phyloP scores from a whole-genome alignment of 2,329 filamentous ascomycete genomes.

The Calonectria pseudoturangicola region DNA sequence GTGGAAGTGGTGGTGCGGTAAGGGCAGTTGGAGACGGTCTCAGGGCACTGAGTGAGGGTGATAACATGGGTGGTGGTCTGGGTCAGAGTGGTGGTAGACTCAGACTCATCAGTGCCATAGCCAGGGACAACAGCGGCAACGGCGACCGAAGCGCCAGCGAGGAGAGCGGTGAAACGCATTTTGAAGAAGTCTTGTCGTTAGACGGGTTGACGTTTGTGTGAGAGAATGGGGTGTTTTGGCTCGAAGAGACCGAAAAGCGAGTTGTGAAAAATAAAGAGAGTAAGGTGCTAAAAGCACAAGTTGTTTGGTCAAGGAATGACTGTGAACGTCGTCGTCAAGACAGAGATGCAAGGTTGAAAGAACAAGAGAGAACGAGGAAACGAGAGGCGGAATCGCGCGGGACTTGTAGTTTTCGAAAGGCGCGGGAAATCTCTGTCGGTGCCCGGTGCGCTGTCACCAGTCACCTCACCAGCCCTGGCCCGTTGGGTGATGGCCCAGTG shows the following conservation, averaged over 20 bases:
- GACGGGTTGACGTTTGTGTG: slow-evolving; percentile 32
- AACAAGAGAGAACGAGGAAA: slow-evolving; percentile 34
- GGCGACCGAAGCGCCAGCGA: slow-evolving; percentile 64
- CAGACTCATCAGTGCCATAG: slow-evolving; percentile 39
- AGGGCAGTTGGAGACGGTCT: slow-evolving; percentile 66
- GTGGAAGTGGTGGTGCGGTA: slow-evolving; percentile 53
- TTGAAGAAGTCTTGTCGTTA: slow-evolving; percentile 54
- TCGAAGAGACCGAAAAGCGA: slow-evolving; percentile 34
- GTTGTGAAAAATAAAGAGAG: slow-evolving; percentile 45
- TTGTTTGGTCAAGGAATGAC: slow-evolving; percentile 44
- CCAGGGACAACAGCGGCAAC: slow-evolving; percentile 55
- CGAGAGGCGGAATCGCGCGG: slow-evolving; percentile 45
- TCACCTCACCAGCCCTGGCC: slow-evolving; percentile 45
- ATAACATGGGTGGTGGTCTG: slow-evolving; percentile 66
- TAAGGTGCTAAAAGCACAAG: slow-evolving; percentile 48
- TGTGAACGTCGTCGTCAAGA: slow-evolving; percentile 48
- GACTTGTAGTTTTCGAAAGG: slow-evolving; percentile 55
- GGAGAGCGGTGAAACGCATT: slow-evolving; percentile 67
- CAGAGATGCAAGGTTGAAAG: slow-evolving; percentile 44
- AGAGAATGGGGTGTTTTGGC: slow-evolving; percentile 34
- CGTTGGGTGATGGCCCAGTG: slow-evolving; percentile 32
- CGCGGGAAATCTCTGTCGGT: slow-evolving; percentile 50
- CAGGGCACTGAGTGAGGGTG: slow-evolving; percentile 70
- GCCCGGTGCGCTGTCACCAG: slow-evolving; percentile 46
- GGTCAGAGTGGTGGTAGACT: slow-evolving; percentile 63